Percentiles rank a stretch among this genome's conserved stretches.
Conservation (phyloP, 2,329 filamentous ascomycete species). For the Ciborinia camelliae region DNA sequence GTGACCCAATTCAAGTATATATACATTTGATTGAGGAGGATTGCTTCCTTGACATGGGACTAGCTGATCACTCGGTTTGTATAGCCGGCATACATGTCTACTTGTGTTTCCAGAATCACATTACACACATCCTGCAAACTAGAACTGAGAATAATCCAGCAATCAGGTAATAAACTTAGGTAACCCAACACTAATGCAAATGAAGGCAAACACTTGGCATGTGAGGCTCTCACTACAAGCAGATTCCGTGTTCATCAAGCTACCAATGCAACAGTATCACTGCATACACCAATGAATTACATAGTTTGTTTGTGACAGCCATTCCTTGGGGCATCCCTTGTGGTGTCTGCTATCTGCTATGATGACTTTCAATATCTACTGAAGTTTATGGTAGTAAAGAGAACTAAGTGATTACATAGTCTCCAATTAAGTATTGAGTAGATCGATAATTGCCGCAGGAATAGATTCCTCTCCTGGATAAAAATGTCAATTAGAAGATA, state of each 20-base stretch:
- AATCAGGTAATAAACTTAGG: not conserved
- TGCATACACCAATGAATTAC: not conserved
- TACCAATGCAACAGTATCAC: not conserved
- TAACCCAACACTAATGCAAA: not conserved
- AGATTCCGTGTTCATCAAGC: not conserved
- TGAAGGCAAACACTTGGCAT: not conserved
- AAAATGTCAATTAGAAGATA: no score
- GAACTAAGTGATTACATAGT: not conserved
- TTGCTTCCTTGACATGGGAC: not conserved
- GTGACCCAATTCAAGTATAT: not conserved
- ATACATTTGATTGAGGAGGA: no score
- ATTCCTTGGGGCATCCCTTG: fast-evolving
- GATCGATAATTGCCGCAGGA: not conserved
- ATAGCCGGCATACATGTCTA: not conserved
- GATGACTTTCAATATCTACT: no score
- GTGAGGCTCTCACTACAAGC: fast-evolving
- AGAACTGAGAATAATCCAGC: no score
- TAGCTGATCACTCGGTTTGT: not conserved
- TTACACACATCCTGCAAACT: no score
- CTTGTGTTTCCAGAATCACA: not conserved
- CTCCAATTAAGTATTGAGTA: not conserved
- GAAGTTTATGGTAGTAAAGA: not conserved
- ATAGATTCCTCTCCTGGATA: no score
- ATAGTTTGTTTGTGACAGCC: not conserved
- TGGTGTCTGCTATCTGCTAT: fast-evolving